Percentiles rank a stretch among this genome's conserved stretches.
phyloP scores from a whole-genome alignment of 192 early-diverging fungal genomes.

The Linnemannia elongata region DNA sequence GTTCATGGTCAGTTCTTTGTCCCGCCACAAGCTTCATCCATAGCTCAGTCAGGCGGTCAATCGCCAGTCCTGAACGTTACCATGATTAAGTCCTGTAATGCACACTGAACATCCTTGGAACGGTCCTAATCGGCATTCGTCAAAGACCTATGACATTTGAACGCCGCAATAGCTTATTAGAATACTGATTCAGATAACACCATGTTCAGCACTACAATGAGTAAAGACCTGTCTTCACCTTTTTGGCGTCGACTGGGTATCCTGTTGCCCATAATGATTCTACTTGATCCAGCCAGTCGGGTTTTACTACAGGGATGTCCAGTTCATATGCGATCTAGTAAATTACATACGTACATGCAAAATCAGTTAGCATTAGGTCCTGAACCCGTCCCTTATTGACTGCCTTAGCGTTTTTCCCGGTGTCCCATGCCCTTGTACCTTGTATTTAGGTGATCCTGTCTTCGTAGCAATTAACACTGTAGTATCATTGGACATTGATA shows the following conservation, averaged over 20 bases:
- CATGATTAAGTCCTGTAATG: conserved; percentile 33
- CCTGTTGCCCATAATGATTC: conserved; percentile 16
- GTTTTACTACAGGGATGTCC: conserved; percentile 30
- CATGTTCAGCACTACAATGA: not conserved
- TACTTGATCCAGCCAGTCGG: conserved; percentile 15
- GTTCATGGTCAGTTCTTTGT: not conserved
- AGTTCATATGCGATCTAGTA: conserved; percentile 23
- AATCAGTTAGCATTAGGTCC: not conserved
- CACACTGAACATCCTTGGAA: conserved; percentile 42
- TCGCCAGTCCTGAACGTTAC: not conserved
- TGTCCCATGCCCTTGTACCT: conserved; percentile 9
- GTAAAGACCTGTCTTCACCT: conserved; percentile 2
- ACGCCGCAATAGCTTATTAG: not conserved
- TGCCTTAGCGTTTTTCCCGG: not conserved
- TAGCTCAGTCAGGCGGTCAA: too few relatives aligned
- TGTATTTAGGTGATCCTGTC: conserved; percentile 34
- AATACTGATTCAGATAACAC: not conserved
- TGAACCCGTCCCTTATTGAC: not conserved
- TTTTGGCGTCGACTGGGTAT: conserved; percentile 14
- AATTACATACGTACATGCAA: not conserved
- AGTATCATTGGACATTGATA: conserved; percentile 18
- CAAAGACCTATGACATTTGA: not conserved
- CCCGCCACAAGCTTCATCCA: not conserved
- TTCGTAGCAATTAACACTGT: conserved; percentile 32
- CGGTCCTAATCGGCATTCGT: conserved; percentile 18